A percentile compares a stretch with the other conserved stretches of the same genome.
Conservation (phyloP, 129 eudicot genomes). For the Pulicaria dysenterica region DNA sequence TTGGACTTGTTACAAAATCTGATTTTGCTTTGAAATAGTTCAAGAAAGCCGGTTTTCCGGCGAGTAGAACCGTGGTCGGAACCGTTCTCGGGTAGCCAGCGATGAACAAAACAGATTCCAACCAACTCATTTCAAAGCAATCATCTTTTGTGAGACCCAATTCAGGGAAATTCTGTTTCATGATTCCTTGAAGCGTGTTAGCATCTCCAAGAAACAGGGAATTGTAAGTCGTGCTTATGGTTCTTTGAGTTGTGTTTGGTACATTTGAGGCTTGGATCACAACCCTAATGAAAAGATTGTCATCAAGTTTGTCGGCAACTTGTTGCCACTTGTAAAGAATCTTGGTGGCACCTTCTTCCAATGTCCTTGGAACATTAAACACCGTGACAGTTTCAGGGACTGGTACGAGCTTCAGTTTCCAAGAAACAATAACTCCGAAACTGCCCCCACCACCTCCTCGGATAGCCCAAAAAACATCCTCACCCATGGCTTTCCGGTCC, state of each 20-base stretch:
- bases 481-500: slow-evolving; percentile 73
- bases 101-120: slow-evolving; percentile 65
- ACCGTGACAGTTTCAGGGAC: slow-evolving; percentile 68
- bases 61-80: slow-evolving; percentile 51
- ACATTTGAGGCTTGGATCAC: slow-evolving; percentile 16
- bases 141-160: slow-evolving; percentile 53
- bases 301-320: slow-evolving; percentile 35
- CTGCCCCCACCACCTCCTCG: slow-evolving; percentile 81
- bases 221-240: slow-evolving; percentile 47
- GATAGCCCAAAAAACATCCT: slow-evolving; percentile 81
- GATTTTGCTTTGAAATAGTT: slow-evolving; percentile 74
- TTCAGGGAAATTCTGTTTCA: slow-evolving; percentile 60
- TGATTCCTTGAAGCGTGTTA: slow-evolving; percentile 39
- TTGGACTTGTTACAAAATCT: slow-evolving; percentile 57
- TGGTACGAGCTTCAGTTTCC: slow-evolving; percentile 67
- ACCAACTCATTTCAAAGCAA: slow-evolving; percentile 78
- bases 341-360: slow-evolving; percentile 47
- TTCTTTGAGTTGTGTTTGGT: slow-evolving; percentile 40
- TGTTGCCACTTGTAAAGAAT: slow-evolving; percentile 47
- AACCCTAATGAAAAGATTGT: slow-evolving; percentile 44
- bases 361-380: slow-evolving; percentile 51
- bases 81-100: slow-evolving; percentile 54
- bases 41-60: slow-evolving; percentile 55
- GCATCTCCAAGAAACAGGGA: slow-evolving; percentile 66
- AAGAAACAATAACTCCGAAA: slow-evolving; percentile 64